Percentiles rank a stretch among this genome's conserved stretches.
Conservation (phyloP, 2,329 filamentous ascomycete species). For the Furcasterigmium furcatum region DNA sequence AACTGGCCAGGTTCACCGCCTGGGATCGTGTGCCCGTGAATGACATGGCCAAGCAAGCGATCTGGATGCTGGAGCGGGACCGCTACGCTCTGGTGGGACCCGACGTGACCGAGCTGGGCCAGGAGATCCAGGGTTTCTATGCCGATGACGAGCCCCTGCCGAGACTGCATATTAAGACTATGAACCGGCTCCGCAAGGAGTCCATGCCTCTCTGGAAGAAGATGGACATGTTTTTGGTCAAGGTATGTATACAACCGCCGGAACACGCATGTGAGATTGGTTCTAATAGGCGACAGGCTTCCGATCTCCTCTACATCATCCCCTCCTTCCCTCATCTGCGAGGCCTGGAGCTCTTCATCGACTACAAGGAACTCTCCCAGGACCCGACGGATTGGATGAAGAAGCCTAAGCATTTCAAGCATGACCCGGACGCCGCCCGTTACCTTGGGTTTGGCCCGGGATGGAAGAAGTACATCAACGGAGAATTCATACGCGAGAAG, state of each 20-base stretch:
- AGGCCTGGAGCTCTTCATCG: slow-evolving; percentile 50
- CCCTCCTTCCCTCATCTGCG: slow-evolving; percentile 57
- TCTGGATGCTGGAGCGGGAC: slow-evolving; percentile 58
- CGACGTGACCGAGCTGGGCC: slow-evolving; percentile 48
- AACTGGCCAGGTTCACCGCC: slow-evolving; percentile 39
- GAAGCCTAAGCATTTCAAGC: slow-evolving; percentile 52
- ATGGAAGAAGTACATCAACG: slow-evolving; percentile 57
- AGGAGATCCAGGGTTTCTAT: slow-evolving; percentile 50
- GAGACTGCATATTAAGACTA: slow-evolving; percentile 36
- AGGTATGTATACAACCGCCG: slow-evolving; percentile 38
- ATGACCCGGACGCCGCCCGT: slow-evolving; percentile 52
- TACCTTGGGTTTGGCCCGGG: slow-evolving; percentile 52
- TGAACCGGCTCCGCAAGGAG: slow-evolving; percentile 43
- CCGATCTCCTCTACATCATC: slow-evolving; percentile 58
- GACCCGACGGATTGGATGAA: slow-evolving; percentile 37
- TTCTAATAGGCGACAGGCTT: slow-evolving; percentile 39
- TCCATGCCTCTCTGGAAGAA: slow-evolving; percentile 52
- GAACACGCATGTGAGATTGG: too few relatives aligned
- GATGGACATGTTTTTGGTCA: slow-evolving; percentile 65
- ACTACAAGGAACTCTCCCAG: slow-evolving; percentile 58
- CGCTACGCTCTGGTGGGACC: slow-evolving; percentile 52
- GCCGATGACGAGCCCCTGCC: slow-evolving; percentile 39
- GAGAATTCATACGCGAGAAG: slow-evolving; percentile 49
- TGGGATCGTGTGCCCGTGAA: slow-evolving; percentile 57
- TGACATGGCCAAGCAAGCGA: slow-evolving; percentile 48